Evolutionary conservation across 2,329 filamentous ascomycete genomes (phyloP).

Genomic region (Chalaropsis ovoidea): DNA sequence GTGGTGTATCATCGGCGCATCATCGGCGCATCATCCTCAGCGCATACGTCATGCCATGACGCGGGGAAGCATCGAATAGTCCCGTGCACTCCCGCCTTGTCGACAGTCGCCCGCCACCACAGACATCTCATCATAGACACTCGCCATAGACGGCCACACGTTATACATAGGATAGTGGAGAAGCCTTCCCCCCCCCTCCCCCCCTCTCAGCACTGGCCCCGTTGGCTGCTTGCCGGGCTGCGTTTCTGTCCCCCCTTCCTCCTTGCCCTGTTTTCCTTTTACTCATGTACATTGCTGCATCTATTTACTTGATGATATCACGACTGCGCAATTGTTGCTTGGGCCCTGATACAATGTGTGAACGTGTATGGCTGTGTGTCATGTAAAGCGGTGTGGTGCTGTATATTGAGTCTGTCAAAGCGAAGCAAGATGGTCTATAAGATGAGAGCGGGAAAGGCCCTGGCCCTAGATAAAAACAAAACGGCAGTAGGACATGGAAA

Average conservation of each 20-base stretch:
- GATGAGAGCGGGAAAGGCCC: not conserved
- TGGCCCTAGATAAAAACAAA: not conserved
- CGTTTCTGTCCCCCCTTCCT: not conserved
- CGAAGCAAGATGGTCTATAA: not conserved
- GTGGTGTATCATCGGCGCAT: too few relatives aligned
- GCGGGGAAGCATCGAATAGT: too few relatives aligned
- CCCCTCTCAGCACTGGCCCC: too few relatives aligned
- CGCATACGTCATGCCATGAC: not conserved
- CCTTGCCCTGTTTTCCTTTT: conserved; percentile 11
- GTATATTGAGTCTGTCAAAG: not conserved
- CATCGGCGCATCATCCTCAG: too few relatives aligned
- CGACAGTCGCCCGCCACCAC: too few relatives aligned
- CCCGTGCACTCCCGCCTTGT: too few relatives aligned
- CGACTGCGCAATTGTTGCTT: not conserved
- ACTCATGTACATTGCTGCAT: conserved; percentile 11
- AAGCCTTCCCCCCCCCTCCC: not conserved
- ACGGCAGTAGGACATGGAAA: not conserved
- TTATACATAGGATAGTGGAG: not conserved
- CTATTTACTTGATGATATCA: not conserved
- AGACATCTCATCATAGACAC: not conserved
- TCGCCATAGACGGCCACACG: not conserved
- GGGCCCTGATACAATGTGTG: not conserved
- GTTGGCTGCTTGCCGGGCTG: not conserved
- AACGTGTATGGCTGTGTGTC: not conserved
- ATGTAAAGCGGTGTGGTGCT: not conserved